Conservation (phyloP, 2,329 filamentous ascomycete species). For the Trichoderma arundinaceum region DNA sequence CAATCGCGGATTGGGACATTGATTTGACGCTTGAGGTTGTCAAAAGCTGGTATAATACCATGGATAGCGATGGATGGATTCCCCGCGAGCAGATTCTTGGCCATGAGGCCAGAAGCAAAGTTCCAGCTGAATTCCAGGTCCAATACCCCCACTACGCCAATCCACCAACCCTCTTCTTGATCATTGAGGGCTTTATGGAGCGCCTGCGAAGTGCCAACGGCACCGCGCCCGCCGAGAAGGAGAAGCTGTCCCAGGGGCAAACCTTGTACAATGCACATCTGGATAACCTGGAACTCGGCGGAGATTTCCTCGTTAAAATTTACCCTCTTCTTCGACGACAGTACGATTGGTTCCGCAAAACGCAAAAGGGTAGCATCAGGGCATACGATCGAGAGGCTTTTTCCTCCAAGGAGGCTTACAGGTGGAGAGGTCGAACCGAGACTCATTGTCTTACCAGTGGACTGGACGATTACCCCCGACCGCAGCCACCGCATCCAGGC, state of each 20-base stretch:
- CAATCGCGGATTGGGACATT: conserved; percentile 91
- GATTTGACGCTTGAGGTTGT: conserved; percentile 87
- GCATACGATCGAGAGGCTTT: conserved; percentile 89
- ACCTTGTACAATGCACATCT: conserved; percentile 67
- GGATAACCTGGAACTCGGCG: conserved; percentile 68
- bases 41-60: conserved; percentile 93
- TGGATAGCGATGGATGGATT: conserved; percentile 98
- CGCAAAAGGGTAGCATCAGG: conserved; percentile 87
- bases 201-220: conserved; percentile 68
- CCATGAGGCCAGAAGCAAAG: conserved; percentile 89
- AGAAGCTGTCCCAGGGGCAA: conserved; percentile 51
- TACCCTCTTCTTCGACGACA: conserved; percentile 89
- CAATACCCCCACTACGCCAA: conserved; percentile 99
- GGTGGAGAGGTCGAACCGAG: conserved; percentile 89
- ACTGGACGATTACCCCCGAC: conserved; percentile 92
- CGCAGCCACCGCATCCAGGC: conserved; percentile 91
- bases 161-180: conserved; percentile 90
- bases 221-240: conserved; percentile 50
- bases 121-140: conserved; percentile 88
- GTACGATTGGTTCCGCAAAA: conserved; percentile 93
- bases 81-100: conserved; percentile 95
- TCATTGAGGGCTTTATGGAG: conserved; percentile 82
- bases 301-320: conserved; percentile 74
- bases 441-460: conserved; percentile 90
- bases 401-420: conserved; percentile 88